Evolutionary conservation across 495 filamentous ascomycete species (phyloP), one percentile per base, ranked within the genome.

Genomic region (Halenospora varia): DNA sequence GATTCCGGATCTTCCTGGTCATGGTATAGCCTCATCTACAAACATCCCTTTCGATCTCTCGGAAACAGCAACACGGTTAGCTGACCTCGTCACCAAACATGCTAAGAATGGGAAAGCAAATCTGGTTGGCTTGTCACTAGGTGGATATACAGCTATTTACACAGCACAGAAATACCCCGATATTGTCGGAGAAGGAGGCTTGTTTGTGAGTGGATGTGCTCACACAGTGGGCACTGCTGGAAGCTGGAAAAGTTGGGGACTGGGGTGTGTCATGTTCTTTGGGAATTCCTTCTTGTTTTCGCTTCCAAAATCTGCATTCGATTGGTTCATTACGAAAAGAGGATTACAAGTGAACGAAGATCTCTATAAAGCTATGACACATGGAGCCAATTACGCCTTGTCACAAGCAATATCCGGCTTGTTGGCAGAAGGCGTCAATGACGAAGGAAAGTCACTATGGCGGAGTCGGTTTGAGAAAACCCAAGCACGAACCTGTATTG

Each of bases 1-100:
- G 17, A 39, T 69, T 26, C 57, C 63, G 18, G 70, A 72, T 50
- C 53, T 71, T 18, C 70, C 69, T 0, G 59, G 64, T n/a, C 70
- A 72, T 52, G 66, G 62, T 41, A 60, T 59, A 53, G 66, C 68
- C 11, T 22, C 47, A 35, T 41, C 56, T n/a, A 53, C 54, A 25
- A 25, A 60, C 49, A 24, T 35, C 19, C 66, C 68, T 0, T 61
- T 62, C 35, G 62, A 65, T 8, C 65, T 71, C 51, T 45, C 29
- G 15, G 17, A 62, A 22, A 60, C 65, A 17, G 60, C 69, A 11
- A 63, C 66, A 23, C 61, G 41, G 19, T 44, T 71, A 18, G 70
- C 70, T 8, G 25, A 50, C 19, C 56, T 73, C n/a, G 68, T 73
- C 55, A 52, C 55, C 11, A 50, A 61, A 0, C 60, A 69, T 40